These are phyloP conservation scores for Datura wrightii DNA, from an alignment of 257 asterid species.

Conservation along the genomic window DNA sequence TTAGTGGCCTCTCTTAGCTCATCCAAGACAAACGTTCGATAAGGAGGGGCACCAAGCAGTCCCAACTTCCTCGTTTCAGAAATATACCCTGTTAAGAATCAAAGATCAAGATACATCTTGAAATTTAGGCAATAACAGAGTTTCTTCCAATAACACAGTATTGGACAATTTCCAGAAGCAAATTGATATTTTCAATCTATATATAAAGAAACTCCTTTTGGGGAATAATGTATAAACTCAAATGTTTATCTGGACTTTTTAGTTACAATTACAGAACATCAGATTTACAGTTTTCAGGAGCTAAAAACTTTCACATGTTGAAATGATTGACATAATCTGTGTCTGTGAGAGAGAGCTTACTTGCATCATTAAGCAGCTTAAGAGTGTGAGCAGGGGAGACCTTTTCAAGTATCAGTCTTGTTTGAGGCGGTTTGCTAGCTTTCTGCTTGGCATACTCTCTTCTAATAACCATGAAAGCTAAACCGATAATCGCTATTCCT, in stretches of 20 bases:
- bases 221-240: background rate
- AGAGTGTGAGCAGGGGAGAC: slow-evolving; percentile 69
- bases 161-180: background rate
- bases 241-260: slow-evolving; percentile 2
- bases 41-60: slow-evolving; percentile 67
- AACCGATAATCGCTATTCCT: slow-evolving; percentile 49
- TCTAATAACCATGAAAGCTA: slow-evolving; percentile 59
- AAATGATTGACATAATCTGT: slow-evolving; percentile 2
- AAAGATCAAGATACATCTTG: slow-evolving; percentile 29
- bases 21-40: slow-evolving; percentile 71
- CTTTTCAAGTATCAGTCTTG: slow-evolving; percentile 59
- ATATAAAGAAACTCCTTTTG: background rate
- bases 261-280: background rate
- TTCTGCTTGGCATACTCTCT: slow-evolving; percentile 46
- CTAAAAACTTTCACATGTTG: background rate
- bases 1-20: slow-evolving; percentile 86
- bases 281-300: background rate
- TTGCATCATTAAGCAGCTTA: slow-evolving; percentile 88
- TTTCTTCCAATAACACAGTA: background rate
- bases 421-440: slow-evolving; percentile 44
- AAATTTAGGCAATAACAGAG: background rate
- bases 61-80: slow-evolving; percentile 85
- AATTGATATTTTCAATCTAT: background rate
- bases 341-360: slow-evolving; percentile 45
- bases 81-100: slow-evolving; percentile 62